Conservation (phyloP, 192 early-diverging fungal species). For the Backusella mclennaniae region DNA sequence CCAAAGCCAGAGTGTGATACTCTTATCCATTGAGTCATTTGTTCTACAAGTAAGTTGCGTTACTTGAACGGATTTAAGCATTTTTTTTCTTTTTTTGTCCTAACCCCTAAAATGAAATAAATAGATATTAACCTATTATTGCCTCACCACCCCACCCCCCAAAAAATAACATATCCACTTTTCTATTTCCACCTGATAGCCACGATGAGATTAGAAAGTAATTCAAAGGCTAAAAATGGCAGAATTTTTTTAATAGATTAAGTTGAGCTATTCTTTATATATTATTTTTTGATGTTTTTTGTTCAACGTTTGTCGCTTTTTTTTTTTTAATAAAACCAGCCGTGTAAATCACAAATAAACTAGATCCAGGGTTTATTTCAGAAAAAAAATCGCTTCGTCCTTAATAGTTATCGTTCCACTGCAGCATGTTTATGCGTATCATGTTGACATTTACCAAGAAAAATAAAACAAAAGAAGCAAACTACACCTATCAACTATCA, state of each 20-base stretch:
- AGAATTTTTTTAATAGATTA: background rate
- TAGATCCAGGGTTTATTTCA: background rate
- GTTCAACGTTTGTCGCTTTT: background rate
- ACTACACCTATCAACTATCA: background rate
- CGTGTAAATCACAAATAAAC: conserved; percentile 1
- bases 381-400: background rate
- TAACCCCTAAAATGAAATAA: background rate
- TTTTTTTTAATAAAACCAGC: background rate
- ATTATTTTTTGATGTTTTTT: conserved; percentile 1
- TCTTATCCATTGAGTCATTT: background rate
- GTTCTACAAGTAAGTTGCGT: background rate
- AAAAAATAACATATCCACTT: background rate
- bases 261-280: background rate
- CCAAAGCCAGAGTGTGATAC: background rate
- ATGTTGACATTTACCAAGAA: conserved; percentile 1
- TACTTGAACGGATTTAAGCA: background rate
- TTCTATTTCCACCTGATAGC: background rate
- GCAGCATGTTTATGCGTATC: conserved; percentile 6
- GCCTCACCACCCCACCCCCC: background rate
- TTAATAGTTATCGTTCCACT: background rate
- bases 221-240: background rate
- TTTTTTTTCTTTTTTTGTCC: conserved; percentile 2
- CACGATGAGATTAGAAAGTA: background rate
- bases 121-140: background rate
- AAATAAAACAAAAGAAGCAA: background rate